These are phyloP conservation scores for Neonectria neomacrospora DNA, from an alignment of 2,329 filamentous ascomycete species.

Conservation along the genomic window DNA sequence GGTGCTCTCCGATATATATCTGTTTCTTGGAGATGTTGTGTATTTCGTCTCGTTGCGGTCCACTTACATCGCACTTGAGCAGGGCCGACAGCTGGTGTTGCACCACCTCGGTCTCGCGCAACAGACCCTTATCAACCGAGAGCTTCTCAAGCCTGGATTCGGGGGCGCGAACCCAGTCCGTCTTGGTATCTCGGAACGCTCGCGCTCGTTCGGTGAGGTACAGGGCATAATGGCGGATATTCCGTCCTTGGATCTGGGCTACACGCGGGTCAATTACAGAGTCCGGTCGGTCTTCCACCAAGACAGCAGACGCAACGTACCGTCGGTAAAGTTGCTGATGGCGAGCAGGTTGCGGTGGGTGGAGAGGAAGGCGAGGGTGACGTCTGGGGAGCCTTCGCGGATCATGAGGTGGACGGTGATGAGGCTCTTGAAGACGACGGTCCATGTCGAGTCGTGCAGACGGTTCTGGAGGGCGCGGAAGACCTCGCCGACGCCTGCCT, in stretches of 20 bases:
- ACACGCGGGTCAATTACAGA: slow-evolving; percentile 32
- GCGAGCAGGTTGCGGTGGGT: slow-evolving; percentile 85
- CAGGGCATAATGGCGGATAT: slow-evolving; percentile 90
- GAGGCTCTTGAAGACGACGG: slow-evolving; percentile 97
- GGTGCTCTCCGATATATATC: neutral
- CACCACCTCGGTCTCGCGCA: slow-evolving; percentile 91
- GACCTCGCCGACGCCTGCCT: slow-evolving; percentile 94
- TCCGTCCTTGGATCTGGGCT: slow-evolving; percentile 95
- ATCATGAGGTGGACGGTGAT: slow-evolving; percentile 99
- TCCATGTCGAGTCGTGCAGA: slow-evolving; percentile 96
- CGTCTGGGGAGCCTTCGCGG: slow-evolving; percentile 89
- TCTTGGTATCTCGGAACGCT: slow-evolving; percentile 84
- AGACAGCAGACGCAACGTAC: slow-evolving; percentile 61
- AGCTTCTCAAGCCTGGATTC: slow-evolving; percentile 86
- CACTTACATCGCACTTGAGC: slow-evolving; percentile 86
- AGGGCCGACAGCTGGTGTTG: slow-evolving; percentile 88
- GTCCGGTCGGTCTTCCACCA: neutral
- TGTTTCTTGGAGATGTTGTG: neutral
- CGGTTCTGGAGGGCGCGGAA: slow-evolving; percentile 91
- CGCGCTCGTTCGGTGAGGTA: slow-evolving; percentile 87
- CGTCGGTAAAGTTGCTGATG: slow-evolving; percentile 91
- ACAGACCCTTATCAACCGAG: slow-evolving; percentile 88
- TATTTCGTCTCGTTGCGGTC: neutral
- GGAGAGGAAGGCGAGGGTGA: slow-evolving; percentile 85
- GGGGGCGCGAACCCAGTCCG: slow-evolving; percentile 88